phyloP scores from a whole-genome alignment of 192 early-diverging fungal species.

The Diversispora eburnea region DNA sequence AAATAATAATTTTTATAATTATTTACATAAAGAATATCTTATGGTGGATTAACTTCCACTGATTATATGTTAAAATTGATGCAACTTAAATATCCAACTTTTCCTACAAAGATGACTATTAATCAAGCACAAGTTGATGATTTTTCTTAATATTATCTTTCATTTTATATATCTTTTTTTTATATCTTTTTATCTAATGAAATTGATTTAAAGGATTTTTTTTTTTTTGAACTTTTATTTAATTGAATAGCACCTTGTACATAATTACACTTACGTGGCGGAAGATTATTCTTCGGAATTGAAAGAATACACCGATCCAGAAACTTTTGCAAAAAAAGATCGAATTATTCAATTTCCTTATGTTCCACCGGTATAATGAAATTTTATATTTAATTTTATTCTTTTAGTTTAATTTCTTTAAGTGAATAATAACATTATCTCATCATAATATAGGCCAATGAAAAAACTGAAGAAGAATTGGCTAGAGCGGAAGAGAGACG shows the following conservation, averaged over 20 bases:
- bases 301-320: constrained; percentile 54
- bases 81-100: constrained; percentile 87
- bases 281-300: constrained; percentile 74
- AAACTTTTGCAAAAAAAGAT: constrained; percentile 61
- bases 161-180: not conserved
- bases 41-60: constrained; percentile 71
- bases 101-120: constrained; percentile 77
- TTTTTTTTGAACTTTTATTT: no score
- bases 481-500: constrained; percentile 61
- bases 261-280: constrained; percentile 66
- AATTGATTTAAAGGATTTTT: no score
- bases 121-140: constrained; percentile 64
- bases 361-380: constrained; percentile 47
- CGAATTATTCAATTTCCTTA: constrained; percentile 80
- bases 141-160: not conserved
- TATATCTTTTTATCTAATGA: not conserved
- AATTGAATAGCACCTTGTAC: constrained; percentile 56
- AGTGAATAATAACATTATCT: not conserved
- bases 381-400: not conserved
- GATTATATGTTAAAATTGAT: constrained; percentile 83
- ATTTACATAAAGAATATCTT: constrained; percentile 60
- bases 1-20: not conserved
- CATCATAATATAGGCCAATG: constrained; percentile 45
- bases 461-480: constrained; percentile 79
- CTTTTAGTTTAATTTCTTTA: constrained; percentile 1